A percentile compares a stretch with the other conserved stretches of the same genome.
phyloP scores from a whole-genome alignment of 208 protist genomes.

The Acanthamoeba castellanii region DNA sequence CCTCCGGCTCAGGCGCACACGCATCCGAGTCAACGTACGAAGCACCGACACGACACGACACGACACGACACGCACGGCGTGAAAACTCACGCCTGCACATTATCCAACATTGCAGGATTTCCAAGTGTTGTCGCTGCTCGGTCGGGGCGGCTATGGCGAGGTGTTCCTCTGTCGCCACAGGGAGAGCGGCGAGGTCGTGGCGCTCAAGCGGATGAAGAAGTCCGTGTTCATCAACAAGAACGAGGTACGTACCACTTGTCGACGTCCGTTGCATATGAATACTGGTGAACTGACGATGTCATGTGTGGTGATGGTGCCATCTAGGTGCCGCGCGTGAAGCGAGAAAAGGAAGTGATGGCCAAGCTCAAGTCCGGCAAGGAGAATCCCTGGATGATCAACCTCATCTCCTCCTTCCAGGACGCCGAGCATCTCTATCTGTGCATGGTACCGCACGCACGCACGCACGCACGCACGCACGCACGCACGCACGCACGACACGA shows the following conservation, averaged over 20 bases:
- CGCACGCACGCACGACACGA: no score
- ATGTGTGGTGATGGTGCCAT: not conserved
- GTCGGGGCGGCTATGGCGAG: conserved; percentile 80
- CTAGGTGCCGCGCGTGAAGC: conserved; percentile 69
- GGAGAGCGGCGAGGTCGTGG: conserved; percentile 53
- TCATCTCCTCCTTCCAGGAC: conserved; percentile 86
- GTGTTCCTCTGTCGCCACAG: conserved; percentile 37
- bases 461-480: no score
- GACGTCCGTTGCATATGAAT: not conserved
- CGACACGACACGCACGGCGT: not conserved
- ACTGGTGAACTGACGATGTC: not conserved
- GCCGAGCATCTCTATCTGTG: conserved; percentile 82
- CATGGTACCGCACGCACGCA: conserved; percentile 73
- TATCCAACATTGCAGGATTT: conserved; percentile 61
- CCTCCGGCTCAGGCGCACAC: conserved; percentile 32
- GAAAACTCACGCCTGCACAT: not conserved
- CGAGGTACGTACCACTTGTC: not conserved
- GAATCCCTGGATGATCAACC: conserved; percentile 83
- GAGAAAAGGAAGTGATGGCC: conserved; percentile 78
- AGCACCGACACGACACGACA: not conserved
- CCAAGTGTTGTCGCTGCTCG: conserved; percentile 78
- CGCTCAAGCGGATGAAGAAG: conserved; percentile 73
- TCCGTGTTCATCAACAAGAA: conserved; percentile 62
- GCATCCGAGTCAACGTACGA: conserved; percentile 31
- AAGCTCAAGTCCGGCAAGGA: conserved; percentile 71